Percentiles rank a stretch among this genome's conserved stretches.
Evolutionary conservation across 1,284 basidiomycete genomes (phyloP).

Genomic region (Austroboletus rostrupii): DNA sequence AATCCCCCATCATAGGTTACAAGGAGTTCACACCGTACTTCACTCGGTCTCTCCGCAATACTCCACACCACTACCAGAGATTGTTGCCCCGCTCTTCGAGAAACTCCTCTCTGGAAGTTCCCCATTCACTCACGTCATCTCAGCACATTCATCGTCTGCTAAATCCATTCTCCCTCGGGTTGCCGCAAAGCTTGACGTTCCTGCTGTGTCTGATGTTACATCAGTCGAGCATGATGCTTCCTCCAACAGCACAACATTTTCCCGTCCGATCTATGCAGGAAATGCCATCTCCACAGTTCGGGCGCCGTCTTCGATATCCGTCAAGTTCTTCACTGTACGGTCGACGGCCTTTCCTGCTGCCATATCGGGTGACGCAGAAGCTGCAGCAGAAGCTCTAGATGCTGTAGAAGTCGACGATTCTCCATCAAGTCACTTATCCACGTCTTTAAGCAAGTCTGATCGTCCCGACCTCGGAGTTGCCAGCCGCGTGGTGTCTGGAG

Average conservation of each 20-base stretch:
- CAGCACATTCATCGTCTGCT: slow-evolving; percentile 56
- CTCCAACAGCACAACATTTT: slow-evolving; percentile 75
- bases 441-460: slow-evolving; percentile 86
- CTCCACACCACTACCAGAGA: slow-evolving; percentile 46
- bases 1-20: slow-evolving; percentile 33
- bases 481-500: slow-evolving; percentile 89
- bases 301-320: slow-evolving; percentile 64
- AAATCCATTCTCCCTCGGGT: slow-evolving; percentile 78
- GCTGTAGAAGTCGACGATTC: slow-evolving; percentile 62
- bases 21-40: slow-evolving; percentile 45
- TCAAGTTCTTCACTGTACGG: slow-evolving; percentile 96
- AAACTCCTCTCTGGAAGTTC: slow-evolving; percentile 46
- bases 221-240: slow-evolving; percentile 74
- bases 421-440: slow-evolving; percentile 76
- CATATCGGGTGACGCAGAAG: slow-evolving; percentile 43
- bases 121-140: slow-evolving; percentile 84
- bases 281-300: slow-evolving; percentile 95
- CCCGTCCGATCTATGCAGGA: slow-evolving; percentile 96
- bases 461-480: slow-evolving; percentile 92
- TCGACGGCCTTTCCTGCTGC: slow-evolving; percentile 91
- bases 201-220: slow-evolving; percentile 88
- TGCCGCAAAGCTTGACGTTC: slow-evolving; percentile 82
- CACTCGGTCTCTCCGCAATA: slow-evolving; percentile 54
- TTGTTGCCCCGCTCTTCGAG: slow-evolving; percentile 52
- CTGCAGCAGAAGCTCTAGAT: slow-evolving; percentile 60